Conservation (phyloP, 257 asterid species). For the Penstemon newberryi region DNA sequence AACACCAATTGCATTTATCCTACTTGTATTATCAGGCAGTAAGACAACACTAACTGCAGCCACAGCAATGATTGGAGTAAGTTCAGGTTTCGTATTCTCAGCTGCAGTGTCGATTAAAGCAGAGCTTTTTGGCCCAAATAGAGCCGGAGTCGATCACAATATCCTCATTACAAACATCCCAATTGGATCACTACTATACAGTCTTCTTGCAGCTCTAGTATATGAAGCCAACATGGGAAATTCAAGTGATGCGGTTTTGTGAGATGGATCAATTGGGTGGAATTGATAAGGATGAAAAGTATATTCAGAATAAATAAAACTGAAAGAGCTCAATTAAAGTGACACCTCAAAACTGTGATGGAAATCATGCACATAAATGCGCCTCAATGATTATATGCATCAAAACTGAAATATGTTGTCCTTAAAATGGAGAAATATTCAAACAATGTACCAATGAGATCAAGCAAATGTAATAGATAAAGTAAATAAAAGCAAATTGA, state of each 20-base stretch:
- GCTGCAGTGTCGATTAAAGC: constrained; percentile 62
- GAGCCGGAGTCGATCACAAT: constrained; percentile 66
- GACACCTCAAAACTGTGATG: too few relatives aligned
- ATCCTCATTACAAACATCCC: constrained; percentile 69
- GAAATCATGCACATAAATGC: too few relatives aligned
- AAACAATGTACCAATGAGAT: too few relatives aligned
- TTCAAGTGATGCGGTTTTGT: constrained; percentile 19
- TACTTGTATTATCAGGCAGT: constrained; percentile 48
- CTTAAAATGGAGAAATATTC: too few relatives aligned
- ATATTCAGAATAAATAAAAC: too few relatives aligned
- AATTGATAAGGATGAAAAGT: constrained; percentile 27
- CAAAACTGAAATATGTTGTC: too few relatives aligned
- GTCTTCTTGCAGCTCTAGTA: constrained; percentile 56
- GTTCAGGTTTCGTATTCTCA: constrained; percentile 63
- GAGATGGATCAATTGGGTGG: constrained; percentile 50
- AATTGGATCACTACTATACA: constrained; percentile 63
- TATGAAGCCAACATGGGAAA: constrained; percentile 48
- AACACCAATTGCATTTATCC: constrained; percentile 51
- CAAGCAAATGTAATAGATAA: too few relatives aligned
- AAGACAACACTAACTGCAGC: constrained; percentile 38
- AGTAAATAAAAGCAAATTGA: too few relatives aligned
- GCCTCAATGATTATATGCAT: too few relatives aligned
- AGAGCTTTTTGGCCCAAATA: constrained; percentile 65
- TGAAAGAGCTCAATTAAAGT: too few relatives aligned
- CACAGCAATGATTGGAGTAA: constrained; percentile 59